Conservation (phyloP, 352 stramenopile genomes). For the Phytophthora ramorum region DNA sequence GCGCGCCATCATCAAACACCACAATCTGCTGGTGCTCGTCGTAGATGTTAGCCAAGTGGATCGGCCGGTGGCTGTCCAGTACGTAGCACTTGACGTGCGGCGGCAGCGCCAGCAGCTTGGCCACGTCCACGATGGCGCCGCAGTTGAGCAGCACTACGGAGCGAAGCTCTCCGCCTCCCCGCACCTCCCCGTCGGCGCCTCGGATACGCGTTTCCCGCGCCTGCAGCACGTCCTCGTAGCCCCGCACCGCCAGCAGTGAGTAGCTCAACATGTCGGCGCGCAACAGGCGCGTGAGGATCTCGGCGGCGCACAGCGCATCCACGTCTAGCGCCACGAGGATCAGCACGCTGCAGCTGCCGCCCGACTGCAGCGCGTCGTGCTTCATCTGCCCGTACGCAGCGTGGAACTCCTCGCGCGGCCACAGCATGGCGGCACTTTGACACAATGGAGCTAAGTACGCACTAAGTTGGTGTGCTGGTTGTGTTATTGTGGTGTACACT, state of each 20-base stretch:
- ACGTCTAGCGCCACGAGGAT: constrained; percentile 95
- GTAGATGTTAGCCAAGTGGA: constrained; percentile 98
- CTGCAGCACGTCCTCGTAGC: constrained; percentile 87
- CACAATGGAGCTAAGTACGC: not conserved
- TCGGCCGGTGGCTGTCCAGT: constrained; percentile 95
- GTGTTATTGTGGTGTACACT: no score
- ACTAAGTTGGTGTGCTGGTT: not conserved
- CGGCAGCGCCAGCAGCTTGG: constrained; percentile 79
- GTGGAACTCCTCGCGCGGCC: constrained; percentile 88
- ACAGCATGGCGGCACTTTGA: constrained; percentile 56
- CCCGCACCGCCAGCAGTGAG: constrained; percentile 72
- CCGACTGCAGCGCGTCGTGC: constrained; percentile 71
- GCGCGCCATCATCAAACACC: constrained; percentile 82
- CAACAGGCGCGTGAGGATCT: constrained; percentile 91
- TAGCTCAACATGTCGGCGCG: constrained; percentile 84
- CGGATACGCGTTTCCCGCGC: constrained; percentile 76
- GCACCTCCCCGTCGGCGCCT: constrained; percentile 43
- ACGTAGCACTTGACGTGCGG: constrained; percentile 91
- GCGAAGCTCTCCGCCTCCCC: constrained; percentile 68
- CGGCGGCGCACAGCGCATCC: constrained; percentile 94
- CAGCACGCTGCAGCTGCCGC: constrained; percentile 83
- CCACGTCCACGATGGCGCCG: constrained; percentile 93
- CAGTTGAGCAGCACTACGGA: constrained; percentile 96
- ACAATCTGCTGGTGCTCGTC: constrained; percentile 79
- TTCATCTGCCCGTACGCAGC: constrained; percentile 87